Percentiles rank a stretch among this genome's conserved stretches.
These are phyloP conservation scores for Musa acuminata DNA, from an alignment of 176 grass and related monocot species.

Conservation along the genomic window DNA sequence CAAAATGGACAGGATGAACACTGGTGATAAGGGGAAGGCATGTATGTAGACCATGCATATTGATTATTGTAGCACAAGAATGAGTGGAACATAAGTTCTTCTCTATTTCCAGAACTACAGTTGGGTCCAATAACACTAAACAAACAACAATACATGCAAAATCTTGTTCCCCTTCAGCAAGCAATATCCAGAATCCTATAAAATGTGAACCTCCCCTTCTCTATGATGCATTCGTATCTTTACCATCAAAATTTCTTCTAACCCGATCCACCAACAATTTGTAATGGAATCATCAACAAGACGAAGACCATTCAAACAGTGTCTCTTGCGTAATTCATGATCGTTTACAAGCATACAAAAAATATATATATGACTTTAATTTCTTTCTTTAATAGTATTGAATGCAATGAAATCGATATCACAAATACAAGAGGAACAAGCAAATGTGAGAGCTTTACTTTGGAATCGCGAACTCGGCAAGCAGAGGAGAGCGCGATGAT, in stretches of 20 bases:
- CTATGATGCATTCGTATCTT: background rate
- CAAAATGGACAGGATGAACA: background rate
- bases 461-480: conserved; percentile 27
- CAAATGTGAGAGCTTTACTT: conserved; percentile 26
- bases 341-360: too few relatives aligned
- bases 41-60: too few relatives aligned
- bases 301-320: too few relatives aligned
- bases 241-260: background rate
- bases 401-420: too few relatives aligned
- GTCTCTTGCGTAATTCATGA: too few relatives aligned
- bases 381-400: too few relatives aligned
- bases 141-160: background rate
- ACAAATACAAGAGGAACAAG: background rate
- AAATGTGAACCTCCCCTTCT: background rate
- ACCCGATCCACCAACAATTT: background rate
- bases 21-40: background rate
- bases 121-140: background rate
- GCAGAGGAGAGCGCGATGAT: conserved; percentile 67
- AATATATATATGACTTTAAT: too few relatives aligned
- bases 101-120: too few relatives aligned
- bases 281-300: too few relatives aligned
- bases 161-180: background rate
- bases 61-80: too few relatives aligned
- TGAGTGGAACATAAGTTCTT: too few relatives aligned
- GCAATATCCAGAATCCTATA: background rate